Conservation (phyloP, 148 eudicot genomes). For the Rhododendron kiyosumense region DNA sequence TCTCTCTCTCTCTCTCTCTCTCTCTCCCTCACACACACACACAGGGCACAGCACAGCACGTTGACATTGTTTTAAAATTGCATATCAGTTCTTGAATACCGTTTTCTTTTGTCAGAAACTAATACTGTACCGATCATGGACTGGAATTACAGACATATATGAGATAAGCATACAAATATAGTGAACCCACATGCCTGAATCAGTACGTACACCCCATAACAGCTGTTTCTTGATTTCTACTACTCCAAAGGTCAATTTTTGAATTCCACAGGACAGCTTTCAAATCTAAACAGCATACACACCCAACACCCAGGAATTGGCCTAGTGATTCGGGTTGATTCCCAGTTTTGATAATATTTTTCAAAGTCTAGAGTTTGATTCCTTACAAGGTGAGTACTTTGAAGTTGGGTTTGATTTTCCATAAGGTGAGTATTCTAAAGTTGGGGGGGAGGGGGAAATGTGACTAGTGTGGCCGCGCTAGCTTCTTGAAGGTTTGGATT, state of each 20-base stretch:
- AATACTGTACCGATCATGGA: background rate
- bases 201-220: conserved; percentile 11
- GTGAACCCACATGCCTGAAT: conserved; percentile 9
- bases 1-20: background rate
- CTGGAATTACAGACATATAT: background rate
- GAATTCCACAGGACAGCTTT: background rate
- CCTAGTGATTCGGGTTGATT: too few relatives aligned
- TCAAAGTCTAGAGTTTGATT: too few relatives aligned
- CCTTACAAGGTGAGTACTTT: too few relatives aligned
- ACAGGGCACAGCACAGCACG: background rate
- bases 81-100: background rate
- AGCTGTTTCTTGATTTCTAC: conserved; percentile 14
- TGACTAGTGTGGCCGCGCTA: too few relatives aligned
- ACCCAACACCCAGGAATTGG: too few relatives aligned
- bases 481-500: too few relatives aligned
- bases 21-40: background rate
- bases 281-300: background rate
- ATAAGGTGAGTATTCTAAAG: too few relatives aligned
- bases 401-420: too few relatives aligned
- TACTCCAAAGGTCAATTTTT: background rate
- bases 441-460: too few relatives aligned
- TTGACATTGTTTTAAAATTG: background rate
- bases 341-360: too few relatives aligned
- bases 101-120: background rate
- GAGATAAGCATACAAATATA: background rate